Evolutionary conservation across 2,329 filamentous ascomycete species (phyloP).

Genomic region (Aspergillus ochraceus): DNA sequence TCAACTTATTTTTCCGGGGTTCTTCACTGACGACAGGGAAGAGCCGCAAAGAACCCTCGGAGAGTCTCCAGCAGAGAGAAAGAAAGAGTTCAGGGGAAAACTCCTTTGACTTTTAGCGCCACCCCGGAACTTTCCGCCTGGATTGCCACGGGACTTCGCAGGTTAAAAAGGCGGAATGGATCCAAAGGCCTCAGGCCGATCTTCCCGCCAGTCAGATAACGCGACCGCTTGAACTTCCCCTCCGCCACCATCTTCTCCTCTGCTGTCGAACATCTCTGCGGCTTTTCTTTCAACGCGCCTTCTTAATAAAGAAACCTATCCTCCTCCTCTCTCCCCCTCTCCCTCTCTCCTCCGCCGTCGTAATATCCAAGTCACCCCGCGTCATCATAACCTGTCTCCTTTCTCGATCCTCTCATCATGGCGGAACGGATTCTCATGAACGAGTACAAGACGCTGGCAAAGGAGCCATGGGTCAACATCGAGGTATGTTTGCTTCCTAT

Average conservation of each 20-base stretch:
- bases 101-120: slow-evolving; percentile 9
- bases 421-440: slow-evolving; percentile 85
- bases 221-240: neutral
- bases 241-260: neutral
- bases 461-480: slow-evolving; percentile 93
- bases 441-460: slow-evolving; percentile 76
- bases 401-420: slow-evolving; percentile 30
- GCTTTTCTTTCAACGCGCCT: no score
- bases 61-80: neutral
- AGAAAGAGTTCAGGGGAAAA: neutral
- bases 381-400: neutral
- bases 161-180: neutral
- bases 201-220: neutral
- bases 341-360: neutral
- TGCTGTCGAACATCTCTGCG: neutral
- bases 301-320: no score
- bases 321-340: neutral
- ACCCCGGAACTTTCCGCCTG: slow-evolving; percentile 21
- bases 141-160: slow-evolving; percentile 13
- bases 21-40: neutral
- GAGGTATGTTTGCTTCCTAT: slow-evolving; percentile 57
- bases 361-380: neutral
- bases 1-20: neutral
- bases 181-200: slow-evolving; percentile 7
- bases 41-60: neutral